phyloP scores from a whole-genome alignment of 257 asterid species.

The Jacaranda copaia region DNA sequence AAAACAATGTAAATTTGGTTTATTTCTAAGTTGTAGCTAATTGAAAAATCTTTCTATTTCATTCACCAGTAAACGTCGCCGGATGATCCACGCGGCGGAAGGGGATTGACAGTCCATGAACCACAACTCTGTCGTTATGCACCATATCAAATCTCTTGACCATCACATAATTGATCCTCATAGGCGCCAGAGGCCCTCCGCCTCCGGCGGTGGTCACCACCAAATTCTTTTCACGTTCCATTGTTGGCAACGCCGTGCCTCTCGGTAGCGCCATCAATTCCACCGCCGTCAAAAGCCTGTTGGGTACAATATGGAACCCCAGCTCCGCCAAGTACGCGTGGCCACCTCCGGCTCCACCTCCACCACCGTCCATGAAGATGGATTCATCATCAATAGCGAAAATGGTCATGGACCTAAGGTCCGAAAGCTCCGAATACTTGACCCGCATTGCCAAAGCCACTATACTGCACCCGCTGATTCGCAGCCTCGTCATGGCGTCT shows the following conservation, averaged over 20 bases:
- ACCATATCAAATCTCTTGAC: constrained; percentile 62
- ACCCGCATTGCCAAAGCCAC: constrained; percentile 69
- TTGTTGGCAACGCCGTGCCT: constrained; percentile 59
- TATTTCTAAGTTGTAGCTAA: not conserved
- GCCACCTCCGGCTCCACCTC: constrained; percentile 50
- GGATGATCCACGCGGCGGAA: constrained; percentile 48
- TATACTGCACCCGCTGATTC: constrained; percentile 62
- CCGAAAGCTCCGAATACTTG: constrained; percentile 57
- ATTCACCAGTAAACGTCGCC: not conserved
- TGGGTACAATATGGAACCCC: constrained; percentile 72
- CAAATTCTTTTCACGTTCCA: constrained; percentile 60
- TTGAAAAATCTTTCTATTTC: not conserved
- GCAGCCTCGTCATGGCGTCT: constrained; percentile 65
- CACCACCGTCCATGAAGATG: constrained; percentile 59
- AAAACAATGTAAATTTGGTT: not conserved
- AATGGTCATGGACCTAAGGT: constrained; percentile 60
- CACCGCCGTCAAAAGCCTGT: constrained; percentile 54
- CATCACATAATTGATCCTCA: constrained; percentile 73
- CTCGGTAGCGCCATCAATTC: constrained; percentile 52
- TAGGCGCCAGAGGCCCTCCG: constrained; percentile 62
- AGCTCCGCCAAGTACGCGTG: constrained; percentile 64
- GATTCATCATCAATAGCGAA: constrained; percentile 77
- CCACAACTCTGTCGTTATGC: constrained; percentile 62
- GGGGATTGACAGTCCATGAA: constrained; percentile 69
- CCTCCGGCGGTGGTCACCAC: constrained; percentile 73